These are phyloP conservation scores for Fusarium irregulare DNA, from an alignment of 2,329 filamentous ascomycete species.

Conservation along the genomic window DNA sequence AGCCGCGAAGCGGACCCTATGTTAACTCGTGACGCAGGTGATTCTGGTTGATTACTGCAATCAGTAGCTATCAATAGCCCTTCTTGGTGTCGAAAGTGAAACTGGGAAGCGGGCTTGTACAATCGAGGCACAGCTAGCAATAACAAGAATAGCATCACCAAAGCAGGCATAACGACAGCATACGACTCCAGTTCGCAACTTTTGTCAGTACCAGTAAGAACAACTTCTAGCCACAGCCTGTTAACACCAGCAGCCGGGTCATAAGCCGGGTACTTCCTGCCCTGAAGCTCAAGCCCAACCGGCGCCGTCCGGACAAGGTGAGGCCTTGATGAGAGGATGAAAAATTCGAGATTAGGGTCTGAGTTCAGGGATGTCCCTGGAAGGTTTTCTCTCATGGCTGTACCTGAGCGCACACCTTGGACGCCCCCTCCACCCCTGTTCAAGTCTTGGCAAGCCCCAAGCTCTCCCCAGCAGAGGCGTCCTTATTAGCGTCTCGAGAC, in stretches of 20 bases:
- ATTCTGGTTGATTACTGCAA: slow-evolving; percentile 18
- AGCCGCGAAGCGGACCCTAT: slow-evolving; percentile 41
- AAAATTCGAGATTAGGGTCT: slow-evolving; percentile 46
- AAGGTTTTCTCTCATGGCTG: slow-evolving; percentile 21
- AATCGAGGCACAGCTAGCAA: neutral
- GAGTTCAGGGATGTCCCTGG: slow-evolving; percentile 43
- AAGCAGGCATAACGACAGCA: slow-evolving; percentile 8
- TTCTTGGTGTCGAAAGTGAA: neutral
- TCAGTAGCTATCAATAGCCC: neutral
- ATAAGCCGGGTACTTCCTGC: slow-evolving; percentile 37
- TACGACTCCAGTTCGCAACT: slow-evolving; percentile 11
- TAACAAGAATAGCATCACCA: neutral
- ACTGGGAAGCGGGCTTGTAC: neutral
- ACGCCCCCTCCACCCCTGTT: slow-evolving; percentile 41
- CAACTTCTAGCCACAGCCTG: slow-evolving; percentile 3
- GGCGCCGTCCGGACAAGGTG: slow-evolving; percentile 43
- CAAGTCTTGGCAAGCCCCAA: slow-evolving; percentile 39
- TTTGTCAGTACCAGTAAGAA: slow-evolving; percentile 10
- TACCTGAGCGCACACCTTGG: slow-evolving; percentile 27
- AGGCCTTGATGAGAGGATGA: slow-evolving; percentile 41
- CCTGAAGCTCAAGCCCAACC: slow-evolving; percentile 42
- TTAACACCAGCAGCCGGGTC: slow-evolving; percentile 42
- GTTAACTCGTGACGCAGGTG: slow-evolving; percentile 28
- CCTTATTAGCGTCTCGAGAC: slow-evolving; percentile 45
- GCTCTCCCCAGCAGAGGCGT: slow-evolving; percentile 42